Conservation (phyloP, 768 basidiomycete genomes). For the Termitomyces sp. region DNA sequence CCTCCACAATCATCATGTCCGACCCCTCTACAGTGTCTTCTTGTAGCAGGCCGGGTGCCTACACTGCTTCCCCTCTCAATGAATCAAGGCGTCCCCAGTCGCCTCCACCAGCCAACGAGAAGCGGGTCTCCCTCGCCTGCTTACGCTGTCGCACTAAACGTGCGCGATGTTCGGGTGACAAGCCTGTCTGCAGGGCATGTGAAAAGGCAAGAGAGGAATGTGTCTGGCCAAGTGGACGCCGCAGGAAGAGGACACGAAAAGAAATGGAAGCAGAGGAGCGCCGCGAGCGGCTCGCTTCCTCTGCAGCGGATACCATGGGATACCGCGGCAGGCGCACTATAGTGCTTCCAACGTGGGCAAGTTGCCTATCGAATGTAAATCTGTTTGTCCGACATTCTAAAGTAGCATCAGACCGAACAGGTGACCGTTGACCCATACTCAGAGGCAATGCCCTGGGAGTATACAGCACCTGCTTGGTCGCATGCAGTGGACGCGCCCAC, state of each 20-base stretch:
- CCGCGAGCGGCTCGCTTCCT: slow-evolving; percentile 6
- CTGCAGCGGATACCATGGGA: slow-evolving; percentile 9
- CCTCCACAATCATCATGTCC: slow-evolving; percentile 7
- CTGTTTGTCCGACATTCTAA: not conserved
- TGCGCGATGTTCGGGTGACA: slow-evolving; percentile 13
- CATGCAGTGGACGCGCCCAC: not conserved
- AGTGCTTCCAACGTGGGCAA: not conserved
- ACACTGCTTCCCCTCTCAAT: slow-evolving; percentile 1
- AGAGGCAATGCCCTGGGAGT: slow-evolving; percentile 7
- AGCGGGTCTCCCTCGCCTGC: slow-evolving; percentile 14
- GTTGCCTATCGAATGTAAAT: not conserved
- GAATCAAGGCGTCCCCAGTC: slow-evolving; percentile 1
- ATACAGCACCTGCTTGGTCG: slow-evolving; percentile 3
- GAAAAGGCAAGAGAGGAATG: slow-evolving; percentile 12
- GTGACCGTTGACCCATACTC: not conserved
- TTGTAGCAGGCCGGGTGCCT: too few species aligned
- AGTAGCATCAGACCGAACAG: not conserved
- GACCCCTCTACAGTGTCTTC: slow-evolving; percentile 3
- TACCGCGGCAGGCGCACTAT: slow-evolving; percentile 3
- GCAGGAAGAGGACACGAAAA: slow-evolving; percentile 10
- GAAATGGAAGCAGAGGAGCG: slow-evolving; percentile 14
- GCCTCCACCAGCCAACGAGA: slow-evolving; percentile 6
- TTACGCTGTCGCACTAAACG: slow-evolving; percentile 13
- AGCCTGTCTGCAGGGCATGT: slow-evolving; percentile 11
- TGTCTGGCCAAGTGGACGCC: slow-evolving; percentile 10